Percentiles rank a stretch among this genome's conserved stretches.
These are phyloP conservation scores for Saccharomycopsis malanga DNA, from an alignment of 805 yeast genomes.

Conservation along the genomic window DNA sequence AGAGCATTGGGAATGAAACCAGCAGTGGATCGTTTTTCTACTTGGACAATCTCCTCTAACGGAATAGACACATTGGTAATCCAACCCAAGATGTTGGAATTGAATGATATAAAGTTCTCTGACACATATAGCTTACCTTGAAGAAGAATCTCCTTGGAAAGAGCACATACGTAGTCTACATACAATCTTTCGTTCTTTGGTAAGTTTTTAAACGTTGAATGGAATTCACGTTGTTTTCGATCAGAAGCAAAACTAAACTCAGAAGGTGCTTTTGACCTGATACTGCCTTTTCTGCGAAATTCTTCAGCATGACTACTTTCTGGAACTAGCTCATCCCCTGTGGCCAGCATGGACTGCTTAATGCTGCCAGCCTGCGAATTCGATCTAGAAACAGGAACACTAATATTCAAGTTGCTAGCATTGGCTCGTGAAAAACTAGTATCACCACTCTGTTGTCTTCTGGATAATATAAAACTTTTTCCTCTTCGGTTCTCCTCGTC, in stretches of 20 bases:
- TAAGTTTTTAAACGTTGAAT: slow-evolving; percentile 47
- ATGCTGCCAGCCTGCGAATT: not conserved
- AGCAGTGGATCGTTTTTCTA: slow-evolving; percentile 60
- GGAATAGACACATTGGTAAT: slow-evolving; percentile 54
- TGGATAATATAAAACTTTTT: not conserved
- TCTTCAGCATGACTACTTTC: slow-evolving; percentile 1
- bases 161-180: slow-evolving; percentile 59
- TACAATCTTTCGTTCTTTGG: slow-evolving; percentile 46
- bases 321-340: not conserved
- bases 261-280: not conserved
- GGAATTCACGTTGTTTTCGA: slow-evolving; percentile 55
- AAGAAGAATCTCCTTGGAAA: slow-evolving; percentile 54
- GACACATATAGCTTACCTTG: slow-evolving; percentile 62
- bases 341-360: not conserved
- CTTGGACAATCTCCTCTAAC: slow-evolving; percentile 52
- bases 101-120: slow-evolving; percentile 50
- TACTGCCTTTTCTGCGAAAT: slow-evolving; percentile 3
- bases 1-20: slow-evolving; percentile 67
- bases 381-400: not conserved
- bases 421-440: not conserved
- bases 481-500: slow-evolving; percentile 7
- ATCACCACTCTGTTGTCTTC: not conserved
- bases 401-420: slow-evolving; percentile 2
- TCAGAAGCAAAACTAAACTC: slow-evolving; percentile 34
- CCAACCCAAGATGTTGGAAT: slow-evolving; percentile 62